Evolutionary conservation across 2,329 filamentous ascomycete species (phyloP).

Genomic region (Clonostachys chloroleuca): DNA sequence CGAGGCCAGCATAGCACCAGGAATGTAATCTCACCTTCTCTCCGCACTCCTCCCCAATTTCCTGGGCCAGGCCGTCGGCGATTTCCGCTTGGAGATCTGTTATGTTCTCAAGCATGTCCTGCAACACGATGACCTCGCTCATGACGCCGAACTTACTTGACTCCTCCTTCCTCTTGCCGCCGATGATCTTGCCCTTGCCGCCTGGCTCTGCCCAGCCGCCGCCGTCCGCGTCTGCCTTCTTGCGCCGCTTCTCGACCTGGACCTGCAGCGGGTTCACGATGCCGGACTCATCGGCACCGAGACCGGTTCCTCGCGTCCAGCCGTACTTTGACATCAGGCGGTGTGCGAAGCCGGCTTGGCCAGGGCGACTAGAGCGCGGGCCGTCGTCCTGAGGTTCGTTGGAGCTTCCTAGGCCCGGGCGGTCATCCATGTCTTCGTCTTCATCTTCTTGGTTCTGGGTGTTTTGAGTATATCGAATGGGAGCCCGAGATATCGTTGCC

Average conservation of each 20-base stretch:
- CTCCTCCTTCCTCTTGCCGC: conserved; percentile 30
- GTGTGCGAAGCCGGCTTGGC: conserved; percentile 80
- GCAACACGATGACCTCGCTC: conserved; percentile 77
- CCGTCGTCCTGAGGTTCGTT: conserved; percentile 23
- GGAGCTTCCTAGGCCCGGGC: background rate
- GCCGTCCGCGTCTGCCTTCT: conserved; percentile 72
- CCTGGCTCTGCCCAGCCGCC: conserved; percentile 70
- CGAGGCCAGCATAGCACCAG: background rate
- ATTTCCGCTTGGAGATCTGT: conserved; percentile 73
- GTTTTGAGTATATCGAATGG: conserved; percentile 62
- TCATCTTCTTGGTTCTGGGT: conserved; percentile 19
- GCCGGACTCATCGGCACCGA: conserved; percentile 77
- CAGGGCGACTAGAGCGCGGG: conserved; percentile 61
- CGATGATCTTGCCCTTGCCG: conserved; percentile 74
- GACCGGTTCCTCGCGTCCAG: conserved; percentile 82
- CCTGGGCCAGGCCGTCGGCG: conserved; percentile 72
- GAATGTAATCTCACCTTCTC: conserved; percentile 53
- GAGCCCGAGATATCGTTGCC: conserved; percentile 71
- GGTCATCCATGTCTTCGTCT: conserved; percentile 22
- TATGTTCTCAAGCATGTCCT: conserved; percentile 83
- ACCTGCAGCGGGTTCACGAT: conserved; percentile 82
- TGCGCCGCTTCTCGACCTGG: conserved; percentile 81
- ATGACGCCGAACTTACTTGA: conserved; percentile 61
- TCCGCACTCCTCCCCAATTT: conserved; percentile 91
- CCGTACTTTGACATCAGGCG: conserved; percentile 92